Evolutionary conservation across 2,329 filamentous ascomycete species (phyloP), one percentile per base, ranked within the genome.

Genomic region (Aspergillus clavatus): DNA sequence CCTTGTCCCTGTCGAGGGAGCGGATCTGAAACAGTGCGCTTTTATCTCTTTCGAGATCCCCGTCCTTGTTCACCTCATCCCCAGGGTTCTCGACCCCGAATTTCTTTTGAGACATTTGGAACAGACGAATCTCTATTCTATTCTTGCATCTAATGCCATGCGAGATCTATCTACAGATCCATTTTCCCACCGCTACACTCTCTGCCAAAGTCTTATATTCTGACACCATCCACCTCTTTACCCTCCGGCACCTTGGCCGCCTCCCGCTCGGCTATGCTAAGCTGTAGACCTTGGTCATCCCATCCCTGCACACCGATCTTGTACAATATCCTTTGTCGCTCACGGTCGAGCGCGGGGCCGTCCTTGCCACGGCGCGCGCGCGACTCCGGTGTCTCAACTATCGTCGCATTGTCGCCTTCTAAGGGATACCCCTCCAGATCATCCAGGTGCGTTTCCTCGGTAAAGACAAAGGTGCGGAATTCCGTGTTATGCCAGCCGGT

Each of bases 401-500:
- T 49, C 16, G 58, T 64, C 3, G 70, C 70, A 45, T 73, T 70
- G 29, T 68, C 67, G 19, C 65, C 63, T 19, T 65, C 60, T 11
- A 71, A 43, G 2, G 52, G 21, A 5, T 64, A 53, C 14, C 63
- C 62, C 46, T 67, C 66, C 24, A 70, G 45, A 46, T 71, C 68
- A 18, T 83, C 77, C 14, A 69, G 61, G 42, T 77, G 75, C 0
- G 65, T 67, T 8, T 73, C 61, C 29, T 82, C 76, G 21, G 66
- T 73, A 61, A 89, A 88, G 38, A 74, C 70, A 63, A 83, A 89
- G 4, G 81, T 81, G 46, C 86, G 80, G 61, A 74, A 83, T 67
- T 90, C 86, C 42, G 83, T 83, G 63, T 90, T 90, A 7, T 65
- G 61, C 87, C 86, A 90, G 5, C 80, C 83, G 7, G 86, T 89